Evolutionary conservation across 192 early-diverging fungal species (phyloP), one percentile per base, ranked within the genome.

Genomic region (Ambispora gerdemannii): DNA sequence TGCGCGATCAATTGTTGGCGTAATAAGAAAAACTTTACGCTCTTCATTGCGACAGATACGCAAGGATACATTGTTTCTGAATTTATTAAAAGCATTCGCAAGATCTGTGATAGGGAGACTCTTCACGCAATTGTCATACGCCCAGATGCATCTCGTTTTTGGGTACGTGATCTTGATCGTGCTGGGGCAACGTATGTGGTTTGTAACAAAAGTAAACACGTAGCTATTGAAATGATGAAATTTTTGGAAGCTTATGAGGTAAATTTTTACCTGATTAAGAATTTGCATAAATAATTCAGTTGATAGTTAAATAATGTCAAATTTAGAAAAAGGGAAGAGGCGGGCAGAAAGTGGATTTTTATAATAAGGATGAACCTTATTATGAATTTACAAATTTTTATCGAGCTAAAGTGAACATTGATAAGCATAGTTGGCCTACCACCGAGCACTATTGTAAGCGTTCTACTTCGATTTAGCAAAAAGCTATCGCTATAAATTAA

Each of bases 321-420:
- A n/a, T n/a, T n/a, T n/a, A n/a, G n/a, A n/a, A n/a, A n/a, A n/a
- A n/a, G n/a, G n/a, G n/a, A n/a, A n/a, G n/a, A n/a, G n/a, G n/a
- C n/a, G n/a, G n/a, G n/a, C n/a, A n/a, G n/a, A n/a, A n/a, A n/a
- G 61, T 81, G 68, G 63, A 77, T 10, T 81, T 81, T 64, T 81
- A 81, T 30, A 74, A 76, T 19, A 72, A 73, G 38, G 64, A 63
- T 7, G 56, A 73, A 50, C 28, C 62, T 6, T 81, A 63, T 56
- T 77, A 76, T 43, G 72, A 77, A 50, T 79, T 81, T 50, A 78
- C 75, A 32, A 81, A 81, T 69, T 81, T 81, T 72, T 81, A 71
- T 50, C 33, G 50, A 50, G 47, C 75, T 0, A 67, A 67, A 7
- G 72, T 81, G 27, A 20, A 19, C 10, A 51, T 79, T 19, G 53